These are phyloP conservation scores for Candida endomychidarum DNA, from an alignment of 805 yeast genomes.

Conservation along the genomic window DNA sequence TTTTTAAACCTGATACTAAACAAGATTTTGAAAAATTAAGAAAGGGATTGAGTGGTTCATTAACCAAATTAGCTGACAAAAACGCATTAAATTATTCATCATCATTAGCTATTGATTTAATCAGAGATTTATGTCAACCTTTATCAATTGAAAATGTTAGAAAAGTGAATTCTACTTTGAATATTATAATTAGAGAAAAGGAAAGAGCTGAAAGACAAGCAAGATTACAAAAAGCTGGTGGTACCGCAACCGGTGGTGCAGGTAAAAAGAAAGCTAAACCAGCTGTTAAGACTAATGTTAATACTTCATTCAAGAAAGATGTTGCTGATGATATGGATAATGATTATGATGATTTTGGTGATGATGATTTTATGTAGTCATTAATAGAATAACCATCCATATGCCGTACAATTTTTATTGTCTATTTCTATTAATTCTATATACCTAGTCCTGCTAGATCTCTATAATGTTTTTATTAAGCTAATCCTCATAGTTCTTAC, in stretches of 20 bases:
- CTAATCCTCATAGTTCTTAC: slow-evolving; percentile 8
- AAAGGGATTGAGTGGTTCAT: slow-evolving; percentile 24
- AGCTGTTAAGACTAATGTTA: slow-evolving; percentile 58
- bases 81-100: slow-evolving; percentile 70
- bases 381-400: background rate
- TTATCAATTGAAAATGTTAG: slow-evolving; percentile 77
- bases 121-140: slow-evolving; percentile 82
- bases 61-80: slow-evolving; percentile 46
- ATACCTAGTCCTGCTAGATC: no score
- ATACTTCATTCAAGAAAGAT: slow-evolving; percentile 62
- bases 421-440: background rate
- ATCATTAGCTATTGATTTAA: slow-evolving; percentile 75
- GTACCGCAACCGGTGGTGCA: slow-evolving; percentile 88
- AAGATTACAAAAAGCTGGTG: slow-evolving; percentile 77
- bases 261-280: slow-evolving; percentile 94
- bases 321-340: slow-evolving; percentile 52
- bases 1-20: slow-evolving; percentile 80
- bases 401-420: no score
- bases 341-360: slow-evolving; percentile 63
- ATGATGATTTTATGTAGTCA: slow-evolving; percentile 79
- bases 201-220: slow-evolving; percentile 88
- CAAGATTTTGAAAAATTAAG: slow-evolving; percentile 62
- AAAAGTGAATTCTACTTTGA: slow-evolving; percentile 82
- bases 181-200: slow-evolving; percentile 78
- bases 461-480: background rate